phyloP scores from a whole-genome alignment of 495 filamentous ascomycete species.

The Penicillium cinerascens region DNA sequence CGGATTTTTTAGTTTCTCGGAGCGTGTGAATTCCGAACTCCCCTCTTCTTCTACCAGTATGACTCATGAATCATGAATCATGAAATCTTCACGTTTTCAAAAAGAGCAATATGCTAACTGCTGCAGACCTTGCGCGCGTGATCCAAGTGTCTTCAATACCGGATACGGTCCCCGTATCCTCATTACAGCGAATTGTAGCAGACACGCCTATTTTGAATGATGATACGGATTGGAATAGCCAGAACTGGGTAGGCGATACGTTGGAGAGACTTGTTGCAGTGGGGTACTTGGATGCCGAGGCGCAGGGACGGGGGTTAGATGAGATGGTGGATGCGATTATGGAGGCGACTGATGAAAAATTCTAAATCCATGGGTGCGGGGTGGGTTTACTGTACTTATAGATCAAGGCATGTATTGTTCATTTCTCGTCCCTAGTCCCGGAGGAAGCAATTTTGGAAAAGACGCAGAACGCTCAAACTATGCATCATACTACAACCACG shows the following conservation, averaged over 20 bases:
- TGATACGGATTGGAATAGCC: conserved; percentile 26
- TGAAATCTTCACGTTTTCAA: not conserved
- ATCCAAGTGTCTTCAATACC: conserved; percentile 6
- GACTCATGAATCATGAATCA: not conserved
- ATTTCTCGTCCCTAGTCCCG: not conserved
- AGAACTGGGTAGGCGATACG: conserved; percentile 28
- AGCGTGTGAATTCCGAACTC: conserved; percentile 13
- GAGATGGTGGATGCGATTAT: conserved; percentile 24
- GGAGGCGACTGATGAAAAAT: conserved; percentile 24
- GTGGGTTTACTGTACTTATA: not conserved
- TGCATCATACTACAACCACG: conserved; percentile 34
- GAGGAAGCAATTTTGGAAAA: conserved; percentile 3
- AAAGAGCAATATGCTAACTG: not conserved
- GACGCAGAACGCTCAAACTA: conserved; percentile 28
- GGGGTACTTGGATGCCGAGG: conserved; percentile 13
- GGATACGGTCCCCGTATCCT: not conserved
- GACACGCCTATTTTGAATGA: conserved; percentile 7
- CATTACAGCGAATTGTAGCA: conserved; percentile 1
- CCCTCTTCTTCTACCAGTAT: conserved; percentile 10
- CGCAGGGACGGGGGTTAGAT: conserved; percentile 14
- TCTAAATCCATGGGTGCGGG: not conserved
- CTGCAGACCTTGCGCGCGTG: conserved; percentile 11
- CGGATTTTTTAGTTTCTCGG: conserved; percentile 15
- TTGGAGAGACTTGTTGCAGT: conserved; percentile 13
- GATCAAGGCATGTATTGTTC: not conserved